Evolutionary conservation across 108 stramenopile genomes (phyloP).

Genomic region (Pseudonitzschia multiseries): DNA sequence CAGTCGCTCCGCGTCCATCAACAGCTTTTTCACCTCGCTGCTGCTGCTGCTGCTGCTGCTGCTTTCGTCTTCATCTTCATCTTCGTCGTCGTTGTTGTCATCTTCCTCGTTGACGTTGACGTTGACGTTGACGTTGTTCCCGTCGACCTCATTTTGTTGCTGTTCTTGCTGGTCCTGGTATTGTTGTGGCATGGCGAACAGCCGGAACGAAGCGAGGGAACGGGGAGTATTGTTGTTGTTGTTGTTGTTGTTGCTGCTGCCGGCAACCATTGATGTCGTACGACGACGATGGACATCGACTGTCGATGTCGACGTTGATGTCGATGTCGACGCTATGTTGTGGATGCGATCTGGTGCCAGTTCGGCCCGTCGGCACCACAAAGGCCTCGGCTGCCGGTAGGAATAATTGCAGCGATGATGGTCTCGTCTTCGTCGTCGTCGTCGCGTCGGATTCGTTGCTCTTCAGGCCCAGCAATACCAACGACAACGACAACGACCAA

Average conservation of each 20-base stretch:
- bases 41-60: not conserved
- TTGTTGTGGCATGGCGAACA: not conserved
- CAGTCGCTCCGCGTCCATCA: constrained; percentile 47
- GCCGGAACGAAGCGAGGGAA: not conserved
- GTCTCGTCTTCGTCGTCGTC: not conserved
- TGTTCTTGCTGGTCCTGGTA: constrained; percentile 11
- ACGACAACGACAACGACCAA: not conserved
- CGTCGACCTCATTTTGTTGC: not conserved
- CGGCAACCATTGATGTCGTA: too few relatives aligned
- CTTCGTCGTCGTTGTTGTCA: not conserved
- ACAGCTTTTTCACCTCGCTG: constrained; percentile 38
- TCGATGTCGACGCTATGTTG: not conserved
- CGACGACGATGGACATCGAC: too few relatives aligned
- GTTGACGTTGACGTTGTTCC: constrained; percentile 5
- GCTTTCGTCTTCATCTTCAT: too few relatives aligned
- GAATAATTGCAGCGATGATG: too few relatives aligned
- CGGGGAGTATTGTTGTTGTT: too few relatives aligned
- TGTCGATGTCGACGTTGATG: not conserved
- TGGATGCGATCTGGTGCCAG: not conserved
- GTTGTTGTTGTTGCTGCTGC: too few relatives aligned
- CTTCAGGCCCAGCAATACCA: not conserved
- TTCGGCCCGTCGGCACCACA: not conserved
- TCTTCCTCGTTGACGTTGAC: not conserved
- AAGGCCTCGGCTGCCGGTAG: constrained; percentile 3
- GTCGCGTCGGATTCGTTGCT: not conserved